Conservation (phyloP, 768 basidiomycete species). For the Collybia nuda region DNA sequence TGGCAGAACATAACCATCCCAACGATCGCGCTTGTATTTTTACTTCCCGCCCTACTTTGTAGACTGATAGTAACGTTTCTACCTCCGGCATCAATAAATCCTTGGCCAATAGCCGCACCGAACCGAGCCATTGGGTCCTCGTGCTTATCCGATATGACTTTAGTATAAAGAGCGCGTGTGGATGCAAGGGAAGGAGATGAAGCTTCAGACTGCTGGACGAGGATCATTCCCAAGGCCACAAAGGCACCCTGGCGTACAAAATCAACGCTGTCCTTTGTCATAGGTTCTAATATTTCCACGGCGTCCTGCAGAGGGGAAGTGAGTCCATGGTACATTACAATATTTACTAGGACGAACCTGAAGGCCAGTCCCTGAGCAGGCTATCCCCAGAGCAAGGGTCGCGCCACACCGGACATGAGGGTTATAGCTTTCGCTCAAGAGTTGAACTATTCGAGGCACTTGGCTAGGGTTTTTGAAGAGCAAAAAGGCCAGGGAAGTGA, state of each 20-base stretch:
- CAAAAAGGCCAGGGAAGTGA: conserved; percentile 93
- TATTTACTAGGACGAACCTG: conserved; percentile 51
- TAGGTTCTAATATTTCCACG: conserved; percentile 93
- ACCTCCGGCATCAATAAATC: conserved; percentile 96
- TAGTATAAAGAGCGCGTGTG: conserved; percentile 82
- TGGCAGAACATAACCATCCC: conserved; percentile 99
- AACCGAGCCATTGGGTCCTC: conserved; percentile 99
- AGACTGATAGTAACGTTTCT: conserved; percentile 94
- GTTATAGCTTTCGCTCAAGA: conserved; percentile 97
- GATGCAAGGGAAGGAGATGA: conserved; percentile 79
- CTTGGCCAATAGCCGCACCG: conserved; percentile 94
- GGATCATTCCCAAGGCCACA: conserved; percentile 93
- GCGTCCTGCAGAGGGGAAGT: conserved; percentile 66
- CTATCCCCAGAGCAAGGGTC: conserved; percentile 93
- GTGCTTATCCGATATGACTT: conserved; percentile 93
- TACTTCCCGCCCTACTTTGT: conserved; percentile 89
- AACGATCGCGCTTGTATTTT: conserved; percentile 92
- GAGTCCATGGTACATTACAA: not conserved
- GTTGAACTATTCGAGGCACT: conserved; percentile 95
- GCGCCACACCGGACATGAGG: conserved; percentile 98
- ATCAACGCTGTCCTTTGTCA: conserved; percentile 97
- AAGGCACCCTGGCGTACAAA: conserved; percentile 98
- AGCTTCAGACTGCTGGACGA: conserved; percentile 94
- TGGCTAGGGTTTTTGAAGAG: conserved; percentile 96
- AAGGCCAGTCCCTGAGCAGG: conserved; percentile 95